Base-by-base conservation (phyloP, 352 stramenopile species). In the Phytophthora pistaciae region DNA sequence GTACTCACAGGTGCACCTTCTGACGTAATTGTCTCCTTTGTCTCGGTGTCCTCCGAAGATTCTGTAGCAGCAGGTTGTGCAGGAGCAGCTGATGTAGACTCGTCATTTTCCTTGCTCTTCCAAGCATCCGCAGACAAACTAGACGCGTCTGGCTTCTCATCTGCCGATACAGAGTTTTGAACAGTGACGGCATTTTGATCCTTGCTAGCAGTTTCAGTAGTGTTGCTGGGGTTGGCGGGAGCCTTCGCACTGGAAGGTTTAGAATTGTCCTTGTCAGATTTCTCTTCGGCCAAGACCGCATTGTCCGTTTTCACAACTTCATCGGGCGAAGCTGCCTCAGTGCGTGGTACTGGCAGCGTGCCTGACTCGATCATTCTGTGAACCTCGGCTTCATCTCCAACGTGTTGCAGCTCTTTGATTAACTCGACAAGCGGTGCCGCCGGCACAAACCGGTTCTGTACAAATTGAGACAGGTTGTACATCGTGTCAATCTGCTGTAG, bases 401-500 rank as follows among this genome's bases (percentile, higher is more conserved):
- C 38, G 9, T 63, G 64, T 64, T 89, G 83, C 9, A 90, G 63
- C 23, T 79, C 70, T 27, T 80, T 78, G n/a, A 91, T 67, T 21
- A 88, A 49, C 23, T 49, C 52, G 33, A 87, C 42, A 7, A 90
- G 66, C 11, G 77, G 67, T 18, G 70, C 29, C 31, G 60, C 61
- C 25, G 79, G 70, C n/a, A 69, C 60, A n/a, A 83, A 74, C 33
- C 74, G 81, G 27, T 42, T 69, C 54, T n/a, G 74, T 56, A 89
- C 78, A 66, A 90, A 83, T 18, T 74, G 40, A 13, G 66, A 61
- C 14, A 91, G n/a, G 31, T 66, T 72, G 20, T 77, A 87, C 81
- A 96, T 87, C 5, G 80, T 80, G 25, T 96, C 89, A 21, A 95
- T 87, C 60, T 95, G 87, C 53, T 90, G 76, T 20, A 96, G 58